Evolutionary conservation across 306 rosid genomes (phyloP).

Genomic region (Geum urbanum): DNA sequence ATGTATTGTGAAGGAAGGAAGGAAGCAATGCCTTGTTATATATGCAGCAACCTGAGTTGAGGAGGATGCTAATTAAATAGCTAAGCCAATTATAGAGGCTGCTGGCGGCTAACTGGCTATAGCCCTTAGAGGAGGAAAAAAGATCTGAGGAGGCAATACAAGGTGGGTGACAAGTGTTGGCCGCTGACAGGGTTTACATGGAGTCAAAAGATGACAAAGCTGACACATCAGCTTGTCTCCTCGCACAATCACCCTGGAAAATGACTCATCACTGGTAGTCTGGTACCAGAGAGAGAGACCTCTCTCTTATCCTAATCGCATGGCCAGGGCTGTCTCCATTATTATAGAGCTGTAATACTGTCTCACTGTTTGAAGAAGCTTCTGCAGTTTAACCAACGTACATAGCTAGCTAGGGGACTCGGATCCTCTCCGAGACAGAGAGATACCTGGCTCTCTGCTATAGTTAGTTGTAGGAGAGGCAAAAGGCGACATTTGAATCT

Average conservation of each 20-base stretch:
- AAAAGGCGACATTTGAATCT: too few relatives aligned
- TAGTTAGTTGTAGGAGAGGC: too few relatives aligned
- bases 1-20: neutral
- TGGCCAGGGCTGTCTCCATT: too few relatives aligned
- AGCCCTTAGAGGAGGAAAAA: neutral
- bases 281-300: neutral
- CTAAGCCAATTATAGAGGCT: neutral
- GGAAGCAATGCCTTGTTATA: neutral
- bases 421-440: too few relatives aligned
- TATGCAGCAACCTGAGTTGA: neutral
- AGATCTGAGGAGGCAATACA: neutral
- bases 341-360: too few relatives aligned
- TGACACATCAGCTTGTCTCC: conserved; percentile 40
- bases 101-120: too few relatives aligned
- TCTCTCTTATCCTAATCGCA: conserved; percentile 16
- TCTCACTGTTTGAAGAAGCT: too few relatives aligned
- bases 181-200: conserved; percentile 14
- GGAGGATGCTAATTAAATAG: neutral
- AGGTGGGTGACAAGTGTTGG: conserved; percentile 40
- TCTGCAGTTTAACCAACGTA: too few relatives aligned
- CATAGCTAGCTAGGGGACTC: too few relatives aligned
- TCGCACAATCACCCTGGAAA: conserved; percentile 33
- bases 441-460: too few relatives aligned
- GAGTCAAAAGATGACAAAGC: conserved; percentile 30
- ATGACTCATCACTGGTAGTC: conserved; percentile 20